phyloP scores from a whole-genome alignment of 176 grass and related monocot species.

The Poa annua region DNA sequence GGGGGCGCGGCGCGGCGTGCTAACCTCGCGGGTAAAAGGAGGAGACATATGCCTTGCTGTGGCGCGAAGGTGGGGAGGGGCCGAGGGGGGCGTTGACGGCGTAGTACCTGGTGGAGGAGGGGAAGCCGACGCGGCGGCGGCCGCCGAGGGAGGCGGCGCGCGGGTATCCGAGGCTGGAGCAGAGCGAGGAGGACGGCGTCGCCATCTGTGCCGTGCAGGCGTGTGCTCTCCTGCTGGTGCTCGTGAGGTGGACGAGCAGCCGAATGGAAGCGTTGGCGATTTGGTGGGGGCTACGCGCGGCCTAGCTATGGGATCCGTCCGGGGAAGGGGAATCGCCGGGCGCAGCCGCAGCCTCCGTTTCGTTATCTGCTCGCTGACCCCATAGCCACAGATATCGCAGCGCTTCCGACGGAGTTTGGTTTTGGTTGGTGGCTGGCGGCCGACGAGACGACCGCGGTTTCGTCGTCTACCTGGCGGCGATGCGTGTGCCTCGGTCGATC shows the following conservation, averaged over 20 bases:
- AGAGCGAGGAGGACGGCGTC: conserved; percentile 62
- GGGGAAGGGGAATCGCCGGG: background rate
- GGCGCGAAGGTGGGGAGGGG: background rate
- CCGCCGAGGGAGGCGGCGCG: conserved; percentile 35
- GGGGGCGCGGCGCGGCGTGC: background rate
- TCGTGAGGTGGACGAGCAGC: background rate
- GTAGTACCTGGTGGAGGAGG: conserved; percentile 34
- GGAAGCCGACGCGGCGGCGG: conserved; percentile 40
- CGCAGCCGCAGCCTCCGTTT: conserved; percentile 34
- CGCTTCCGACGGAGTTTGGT: background rate
- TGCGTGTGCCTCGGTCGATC: no score
- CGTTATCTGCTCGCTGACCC: conserved; percentile 43
- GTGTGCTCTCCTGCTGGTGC: background rate
- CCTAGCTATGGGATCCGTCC: rapidly evolving
- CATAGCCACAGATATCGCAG: conserved; percentile 35
- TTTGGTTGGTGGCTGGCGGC: background rate
- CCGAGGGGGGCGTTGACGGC: background rate
- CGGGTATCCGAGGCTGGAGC: conserved; percentile 56
- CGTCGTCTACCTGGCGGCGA: conserved; percentile 16
- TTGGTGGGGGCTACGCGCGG: conserved; percentile 17
- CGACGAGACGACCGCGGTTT: conserved; percentile 31
- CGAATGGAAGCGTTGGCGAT: conserved; percentile 17
- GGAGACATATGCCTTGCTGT: background rate
- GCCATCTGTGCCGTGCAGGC: conserved; percentile 37
- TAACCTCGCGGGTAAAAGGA: background rate